Percentiles rank a stretch among this genome's conserved stretches.
These are phyloP conservation scores for Yamadazyma spencermartinsiae DNA, from an alignment of 1,139 yeast genomes.

Conservation along the genomic window DNA sequence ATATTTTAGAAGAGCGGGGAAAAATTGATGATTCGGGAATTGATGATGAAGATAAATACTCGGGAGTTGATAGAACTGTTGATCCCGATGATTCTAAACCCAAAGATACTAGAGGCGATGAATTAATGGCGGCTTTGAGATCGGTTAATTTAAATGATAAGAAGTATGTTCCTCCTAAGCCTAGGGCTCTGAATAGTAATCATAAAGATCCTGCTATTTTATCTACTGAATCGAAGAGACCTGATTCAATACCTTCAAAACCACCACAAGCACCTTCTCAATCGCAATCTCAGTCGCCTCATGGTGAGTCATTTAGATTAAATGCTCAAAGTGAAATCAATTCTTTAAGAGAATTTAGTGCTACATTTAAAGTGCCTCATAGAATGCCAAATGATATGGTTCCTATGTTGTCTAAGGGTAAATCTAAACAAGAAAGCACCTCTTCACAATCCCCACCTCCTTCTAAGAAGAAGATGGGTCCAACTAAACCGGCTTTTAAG, in stretches of 20 bases:
- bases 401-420: constrained; percentile 73
- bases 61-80: constrained; percentile 65
- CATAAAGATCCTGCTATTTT: constrained; percentile 81
- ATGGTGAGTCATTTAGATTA: constrained; percentile 44
- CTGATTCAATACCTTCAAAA: constrained; percentile 35
- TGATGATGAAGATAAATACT: constrained; percentile 95
- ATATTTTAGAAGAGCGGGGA: constrained; percentile 92
- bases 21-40: constrained; percentile 77
- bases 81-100: constrained; percentile 4
- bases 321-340: constrained; percentile 69
- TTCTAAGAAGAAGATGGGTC: constrained; percentile 50
- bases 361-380: constrained; percentile 75
- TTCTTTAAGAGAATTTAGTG: constrained; percentile 81
- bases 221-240: constrained; percentile 32
- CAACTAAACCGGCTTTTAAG: constrained; percentile 60
- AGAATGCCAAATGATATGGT: constrained; percentile 74
- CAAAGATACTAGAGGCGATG: constrained; percentile 51
- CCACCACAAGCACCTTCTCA: constrained; percentile 22
- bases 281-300: constrained; percentile 7
- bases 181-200: constrained; percentile 50
- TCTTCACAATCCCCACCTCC: constrained; percentile 8
- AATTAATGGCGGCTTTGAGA: constrained; percentile 61
- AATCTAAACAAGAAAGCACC: constrained; percentile 54
- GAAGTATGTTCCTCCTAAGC: constrained; percentile 63
- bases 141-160: constrained; percentile 31